phyloP scores from a whole-genome alignment of 2,329 filamentous ascomycete species.

The Xylariaceae sp. region DNA sequence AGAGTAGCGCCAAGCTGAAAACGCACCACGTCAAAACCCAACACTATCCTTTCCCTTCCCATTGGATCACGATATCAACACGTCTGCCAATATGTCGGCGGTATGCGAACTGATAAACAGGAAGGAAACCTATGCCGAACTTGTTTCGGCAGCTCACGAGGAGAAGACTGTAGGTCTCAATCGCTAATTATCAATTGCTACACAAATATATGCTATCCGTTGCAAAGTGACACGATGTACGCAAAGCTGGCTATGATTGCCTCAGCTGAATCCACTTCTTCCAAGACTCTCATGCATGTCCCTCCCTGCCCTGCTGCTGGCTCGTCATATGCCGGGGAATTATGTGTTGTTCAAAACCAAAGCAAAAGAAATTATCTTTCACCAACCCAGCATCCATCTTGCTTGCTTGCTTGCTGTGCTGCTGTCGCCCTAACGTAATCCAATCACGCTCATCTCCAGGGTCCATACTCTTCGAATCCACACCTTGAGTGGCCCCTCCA shows the following conservation, averaged over 20 bases:
- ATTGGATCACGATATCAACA: too few relatives aligned
- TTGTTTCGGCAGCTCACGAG: too few relatives aligned
- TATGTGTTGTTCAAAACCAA: constrained; percentile 6
- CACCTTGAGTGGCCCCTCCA: constrained; percentile 89
- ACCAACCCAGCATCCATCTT: constrained; percentile 21
- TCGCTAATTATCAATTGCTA: too few relatives aligned
- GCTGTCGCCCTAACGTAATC: constrained; percentile 56
- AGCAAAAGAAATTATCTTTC: constrained; percentile 3
- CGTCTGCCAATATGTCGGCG: too few relatives aligned
- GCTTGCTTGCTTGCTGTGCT: constrained; percentile 18
- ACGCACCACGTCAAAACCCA: not conserved
- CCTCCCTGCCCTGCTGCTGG: constrained; percentile 1
- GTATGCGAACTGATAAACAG: too few relatives aligned
- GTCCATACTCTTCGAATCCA: constrained; percentile 99
- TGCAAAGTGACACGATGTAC: too few relatives aligned
- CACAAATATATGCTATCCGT: too few relatives aligned
- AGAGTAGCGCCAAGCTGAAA: not conserved
- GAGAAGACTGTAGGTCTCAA: too few relatives aligned
- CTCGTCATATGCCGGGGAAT: constrained; percentile 12
- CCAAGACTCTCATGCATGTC: too few relatives aligned
- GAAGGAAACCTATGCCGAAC: too few relatives aligned
- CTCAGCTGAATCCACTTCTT: too few relatives aligned
- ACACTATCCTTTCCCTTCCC: not conserved
- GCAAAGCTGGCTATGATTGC: too few relatives aligned
- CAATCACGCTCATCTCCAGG: constrained; percentile 95